Evolutionary conservation across 2,329 filamentous ascomycete species (phyloP), one percentile per base, ranked within the genome.

Genomic region (Scortechinia acanthostroma): DNA sequence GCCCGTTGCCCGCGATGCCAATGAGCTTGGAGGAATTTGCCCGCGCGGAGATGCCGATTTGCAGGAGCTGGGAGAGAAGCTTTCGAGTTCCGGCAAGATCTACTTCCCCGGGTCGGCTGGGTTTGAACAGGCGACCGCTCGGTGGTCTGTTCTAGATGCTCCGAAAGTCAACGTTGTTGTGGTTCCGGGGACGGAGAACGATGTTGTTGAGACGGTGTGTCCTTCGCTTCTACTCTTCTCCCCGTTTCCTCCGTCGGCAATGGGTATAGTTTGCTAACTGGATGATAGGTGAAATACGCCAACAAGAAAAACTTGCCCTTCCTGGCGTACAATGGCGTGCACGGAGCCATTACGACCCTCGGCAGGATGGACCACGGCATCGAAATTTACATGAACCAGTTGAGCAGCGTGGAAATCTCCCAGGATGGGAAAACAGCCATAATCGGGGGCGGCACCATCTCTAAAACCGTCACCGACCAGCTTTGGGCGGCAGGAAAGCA

Each of bases 401-500:
- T 70, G 33, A 62, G 55, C 50, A 55, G 51, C 5, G 54, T 70
- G 14, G 47, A 59, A 0, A 55, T 69, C 21, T 49, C 58, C 0
- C 42, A 55, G 1, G 59, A 69, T 40, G 60, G 57, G 1, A 51
- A 55, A 15, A 60, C 61, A 0, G 69, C 58, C 1, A 65, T 48
- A 0, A 53, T 71, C 22, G 64, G 63, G 13, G 67, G 68, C 3
- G 68, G 69, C 2, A 54, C 56, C 3, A 54, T 58, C 25, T 59
- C 59, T 2, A 68, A 67, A 43, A 50, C 52, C 1, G 47, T 71
- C 19, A 64, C 52, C 0, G 60, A 67, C 23, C 45, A 53, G 20
- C 57, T 71, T 0, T 71, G 66, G 67, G 58, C 51, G 0, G 58
- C 55, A 2, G 64, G 63, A 40, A 70, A 71, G 48, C 64, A 68